Evolutionary conservation across 163 green algal genomes (phyloP).

Genomic region (Volvox carteri): DNA sequence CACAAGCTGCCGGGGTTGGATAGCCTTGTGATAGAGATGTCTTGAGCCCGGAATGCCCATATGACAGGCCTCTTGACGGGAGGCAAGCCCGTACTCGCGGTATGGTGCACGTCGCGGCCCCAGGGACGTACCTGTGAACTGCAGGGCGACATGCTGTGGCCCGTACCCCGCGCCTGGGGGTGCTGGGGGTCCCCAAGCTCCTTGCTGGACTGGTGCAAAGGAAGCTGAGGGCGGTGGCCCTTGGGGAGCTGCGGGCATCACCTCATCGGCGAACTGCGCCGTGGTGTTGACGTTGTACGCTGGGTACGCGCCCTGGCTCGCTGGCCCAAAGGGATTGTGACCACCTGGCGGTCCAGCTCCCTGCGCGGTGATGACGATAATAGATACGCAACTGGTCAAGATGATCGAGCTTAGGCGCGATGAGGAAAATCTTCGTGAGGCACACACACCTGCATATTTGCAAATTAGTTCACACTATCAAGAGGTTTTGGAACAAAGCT

Average conservation of each 20-base stretch:
- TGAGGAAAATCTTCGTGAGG: background rate
- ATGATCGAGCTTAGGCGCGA: background rate
- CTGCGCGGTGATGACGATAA: background rate
- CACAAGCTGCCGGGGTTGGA: too few species aligned
- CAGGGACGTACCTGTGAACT: slow-evolving; percentile 56
- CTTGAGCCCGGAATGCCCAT: too few species aligned
- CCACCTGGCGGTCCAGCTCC: slow-evolving; percentile 32
- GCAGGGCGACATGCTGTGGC: slow-evolving; percentile 36
- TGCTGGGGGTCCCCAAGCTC: slow-evolving; percentile 25
- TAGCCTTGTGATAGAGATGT: too few species aligned
- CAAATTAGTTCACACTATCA: background rate
- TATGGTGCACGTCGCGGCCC: too few species aligned
- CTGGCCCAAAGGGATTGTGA: slow-evolving; percentile 23
- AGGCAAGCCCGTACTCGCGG: too few species aligned
- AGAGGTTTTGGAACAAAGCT: background rate
- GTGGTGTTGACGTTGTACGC: slow-evolving; percentile 54
- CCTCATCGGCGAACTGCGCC: slow-evolving; percentile 40
- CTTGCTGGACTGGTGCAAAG: slow-evolving; percentile 9
- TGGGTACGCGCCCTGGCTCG: background rate
- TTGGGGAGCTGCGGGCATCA: slow-evolving; percentile 38
- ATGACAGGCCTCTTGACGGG: too few species aligned
- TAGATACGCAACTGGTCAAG: background rate
- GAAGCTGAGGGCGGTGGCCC: background rate
- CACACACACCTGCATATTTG: slow-evolving; percentile 27
- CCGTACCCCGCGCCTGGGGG: background rate